A percentile compares a stretch with the other conserved stretches of the same genome.
Conservation (phyloP, 1,284 basidiomycete genomes). For the Marasmius tenuissimus region DNA sequence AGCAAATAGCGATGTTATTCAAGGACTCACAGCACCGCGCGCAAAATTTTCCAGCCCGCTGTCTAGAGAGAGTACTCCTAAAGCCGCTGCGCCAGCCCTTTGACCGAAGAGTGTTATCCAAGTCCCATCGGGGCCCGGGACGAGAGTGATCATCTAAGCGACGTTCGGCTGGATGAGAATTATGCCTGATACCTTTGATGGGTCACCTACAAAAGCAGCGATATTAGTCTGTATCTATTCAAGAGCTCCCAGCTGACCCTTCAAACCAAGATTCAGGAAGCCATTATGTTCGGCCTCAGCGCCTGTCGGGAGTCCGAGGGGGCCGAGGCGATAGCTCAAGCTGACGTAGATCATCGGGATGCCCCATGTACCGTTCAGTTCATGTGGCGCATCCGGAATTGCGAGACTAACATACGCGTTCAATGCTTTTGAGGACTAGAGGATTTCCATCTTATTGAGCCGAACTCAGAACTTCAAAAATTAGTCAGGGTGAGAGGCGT, state of each 20-base stretch:
- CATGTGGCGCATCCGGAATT: not conserved
- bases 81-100: not conserved
- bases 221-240: conserved; percentile 17
- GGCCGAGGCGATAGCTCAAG: conserved; percentile 17
- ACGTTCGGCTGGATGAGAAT: too few relatives aligned
- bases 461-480: not conserved
- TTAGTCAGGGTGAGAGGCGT: too few relatives aligned
- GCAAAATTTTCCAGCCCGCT: not conserved
- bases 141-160: too few relatives aligned
- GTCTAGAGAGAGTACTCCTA: not conserved
- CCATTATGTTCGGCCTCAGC: conserved; percentile 21
- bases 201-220: conserved; percentile 16
- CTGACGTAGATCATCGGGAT: conserved; percentile 17
- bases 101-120: not conserved
- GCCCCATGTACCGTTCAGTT: conserved; percentile 3
- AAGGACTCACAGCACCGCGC: not conserved
- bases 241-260: conserved; percentile 26
- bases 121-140: not conserved
- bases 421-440: conserved; percentile 2
- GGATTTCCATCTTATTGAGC: not conserved
- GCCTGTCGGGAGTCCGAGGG: conserved; percentile 17
- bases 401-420: conserved; percentile 6
- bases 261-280: conserved; percentile 29
- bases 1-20: too few relatives aligned
- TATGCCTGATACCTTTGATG: conserved; percentile 8